These are phyloP conservation scores for Cymbidium sinense DNA, from an alignment of 106 monocot species.

Conservation along the genomic window DNA sequence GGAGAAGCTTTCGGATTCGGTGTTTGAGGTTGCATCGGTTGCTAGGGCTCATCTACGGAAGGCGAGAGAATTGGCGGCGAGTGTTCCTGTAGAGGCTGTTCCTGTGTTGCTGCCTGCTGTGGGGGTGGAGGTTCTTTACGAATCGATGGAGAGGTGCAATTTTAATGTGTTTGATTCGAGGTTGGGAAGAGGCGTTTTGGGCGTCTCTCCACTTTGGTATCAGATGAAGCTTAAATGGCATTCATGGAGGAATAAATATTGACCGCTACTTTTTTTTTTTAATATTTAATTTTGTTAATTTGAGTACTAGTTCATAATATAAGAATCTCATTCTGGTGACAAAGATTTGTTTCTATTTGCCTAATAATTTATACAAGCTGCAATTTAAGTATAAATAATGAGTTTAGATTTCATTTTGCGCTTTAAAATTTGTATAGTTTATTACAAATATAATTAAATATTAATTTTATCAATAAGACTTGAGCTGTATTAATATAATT, in stretches of 20 bases:
- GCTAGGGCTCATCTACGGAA: constrained; percentile 60
- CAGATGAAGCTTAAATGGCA: constrained; percentile 92
- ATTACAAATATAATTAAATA: too few species aligned
- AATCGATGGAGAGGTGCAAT: constrained; percentile 37
- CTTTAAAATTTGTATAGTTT: too few species aligned
- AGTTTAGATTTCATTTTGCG: too few species aligned
- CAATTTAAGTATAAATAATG: too few species aligned
- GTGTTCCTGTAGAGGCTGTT: constrained; percentile 49
- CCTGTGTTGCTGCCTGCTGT: constrained; percentile 74
- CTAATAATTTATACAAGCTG: too few species aligned
- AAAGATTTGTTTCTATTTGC: too few species aligned
- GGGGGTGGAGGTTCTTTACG: constrained; percentile 66
- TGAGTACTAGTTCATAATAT: too few species aligned
- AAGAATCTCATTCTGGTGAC: too few species aligned
- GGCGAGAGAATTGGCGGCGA: constrained; percentile 42
- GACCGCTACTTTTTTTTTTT: constrained; percentile 3
- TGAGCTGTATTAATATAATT: too few species aligned
- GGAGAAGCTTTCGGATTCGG: constrained; percentile 54
- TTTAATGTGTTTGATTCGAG: constrained; percentile 98
- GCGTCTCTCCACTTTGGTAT: constrained; percentile 76
- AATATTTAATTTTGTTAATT: too few species aligned
- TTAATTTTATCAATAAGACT: too few species aligned
- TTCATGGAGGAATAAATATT: constrained; percentile 66
- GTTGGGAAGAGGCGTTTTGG: constrained; percentile 51
- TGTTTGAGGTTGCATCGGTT: constrained; percentile 68